phyloP scores from a whole-genome alignment of 352 stramenopile genomes.

The Pythium rhizo-oryzae region DNA sequence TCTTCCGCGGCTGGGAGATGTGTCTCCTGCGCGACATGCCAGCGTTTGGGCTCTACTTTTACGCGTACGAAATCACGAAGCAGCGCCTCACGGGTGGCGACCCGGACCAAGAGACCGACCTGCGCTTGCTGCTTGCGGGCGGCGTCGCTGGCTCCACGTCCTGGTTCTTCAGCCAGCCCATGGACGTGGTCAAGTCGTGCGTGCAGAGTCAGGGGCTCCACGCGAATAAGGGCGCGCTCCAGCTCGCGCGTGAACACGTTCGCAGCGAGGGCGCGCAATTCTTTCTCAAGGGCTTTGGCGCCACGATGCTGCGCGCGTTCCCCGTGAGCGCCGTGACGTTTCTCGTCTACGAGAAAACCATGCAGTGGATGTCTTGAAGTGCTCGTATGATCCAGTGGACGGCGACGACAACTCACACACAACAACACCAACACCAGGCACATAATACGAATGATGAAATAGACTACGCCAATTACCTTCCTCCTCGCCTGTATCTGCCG shows the following conservation, averaged over 20 bases:
- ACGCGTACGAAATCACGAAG: conserved; percentile 77
- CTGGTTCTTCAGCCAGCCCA: conserved; percentile 78
- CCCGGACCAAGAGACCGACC: conserved; percentile 67
- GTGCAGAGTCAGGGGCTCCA: conserved; percentile 77
- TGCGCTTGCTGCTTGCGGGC: conserved; percentile 69
- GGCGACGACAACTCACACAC: conserved; percentile 10
- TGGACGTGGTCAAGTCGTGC: conserved; percentile 92
- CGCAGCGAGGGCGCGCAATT: conserved; percentile 53
- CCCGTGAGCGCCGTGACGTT: conserved; percentile 87
- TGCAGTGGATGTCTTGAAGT: conserved; percentile 74
- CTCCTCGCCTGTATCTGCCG: no score
- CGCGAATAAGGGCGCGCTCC: conserved; percentile 42
- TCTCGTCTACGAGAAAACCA: conserved; percentile 83
- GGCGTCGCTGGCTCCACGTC: conserved; percentile 77
- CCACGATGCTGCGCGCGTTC: conserved; percentile 81
- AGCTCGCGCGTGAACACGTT: conserved; percentile 53
- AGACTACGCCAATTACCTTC: no score
- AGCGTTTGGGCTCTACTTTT: conserved; percentile 84
- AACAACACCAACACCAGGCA: no score
- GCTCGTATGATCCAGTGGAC: no score
- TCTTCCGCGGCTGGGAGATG: conserved; percentile 75
- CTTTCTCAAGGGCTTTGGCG: conserved; percentile 82
- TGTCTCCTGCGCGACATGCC: conserved; percentile 74
- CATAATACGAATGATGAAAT: not conserved
- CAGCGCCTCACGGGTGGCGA: conserved; percentile 46